These are phyloP conservation scores for Sugiyamaella japonica DNA, from an alignment of 1,139 yeast genomes.

Conservation along the genomic window DNA sequence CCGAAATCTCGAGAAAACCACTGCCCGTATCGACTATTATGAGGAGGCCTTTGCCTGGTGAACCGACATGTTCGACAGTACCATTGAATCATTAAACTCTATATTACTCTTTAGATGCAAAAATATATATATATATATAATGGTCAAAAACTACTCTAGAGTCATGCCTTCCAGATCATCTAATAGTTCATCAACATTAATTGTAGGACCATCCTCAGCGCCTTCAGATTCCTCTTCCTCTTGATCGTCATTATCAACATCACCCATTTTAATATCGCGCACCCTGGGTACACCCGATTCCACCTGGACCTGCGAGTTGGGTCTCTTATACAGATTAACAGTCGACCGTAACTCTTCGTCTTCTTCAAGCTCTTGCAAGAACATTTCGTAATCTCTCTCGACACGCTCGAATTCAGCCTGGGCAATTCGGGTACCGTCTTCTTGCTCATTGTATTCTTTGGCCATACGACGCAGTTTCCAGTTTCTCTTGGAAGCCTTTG, in stretches of 20 bases:
- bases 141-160: conserved; percentile 36
- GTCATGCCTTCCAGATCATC: conserved; percentile 92
- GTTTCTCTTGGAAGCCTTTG: conserved; percentile 66
- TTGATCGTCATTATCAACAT: conserved; percentile 43
- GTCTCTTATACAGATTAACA: conserved; percentile 81
- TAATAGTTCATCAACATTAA: conserved; percentile 43
- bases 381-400: conserved; percentile 91
- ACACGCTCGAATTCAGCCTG: conserved; percentile 89
- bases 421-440: conserved; percentile 48
- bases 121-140: neutral
- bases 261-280: conserved; percentile 47
- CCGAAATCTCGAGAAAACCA: conserved; percentile 22
- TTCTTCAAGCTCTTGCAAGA: conserved; percentile 96
- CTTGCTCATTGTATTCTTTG: conserved; percentile 74
- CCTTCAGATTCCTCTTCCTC: conserved; percentile 30
- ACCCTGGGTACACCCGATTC: conserved; percentile 24
- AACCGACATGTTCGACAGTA: neutral
- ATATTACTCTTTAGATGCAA: conserved; percentile 4
- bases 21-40: conserved; percentile 38
- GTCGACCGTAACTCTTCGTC: conserved; percentile 93
- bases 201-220: conserved; percentile 46
- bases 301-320: conserved; percentile 26
- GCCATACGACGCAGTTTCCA: conserved; percentile 99
- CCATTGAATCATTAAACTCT: conserved; percentile 2
- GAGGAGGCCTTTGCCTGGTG: conserved; percentile 44